Evolutionary conservation across 1,139 yeast genomes (phyloP), one percentile per base, ranked within the genome.

Genomic region (Candida tunisiensis): DNA sequence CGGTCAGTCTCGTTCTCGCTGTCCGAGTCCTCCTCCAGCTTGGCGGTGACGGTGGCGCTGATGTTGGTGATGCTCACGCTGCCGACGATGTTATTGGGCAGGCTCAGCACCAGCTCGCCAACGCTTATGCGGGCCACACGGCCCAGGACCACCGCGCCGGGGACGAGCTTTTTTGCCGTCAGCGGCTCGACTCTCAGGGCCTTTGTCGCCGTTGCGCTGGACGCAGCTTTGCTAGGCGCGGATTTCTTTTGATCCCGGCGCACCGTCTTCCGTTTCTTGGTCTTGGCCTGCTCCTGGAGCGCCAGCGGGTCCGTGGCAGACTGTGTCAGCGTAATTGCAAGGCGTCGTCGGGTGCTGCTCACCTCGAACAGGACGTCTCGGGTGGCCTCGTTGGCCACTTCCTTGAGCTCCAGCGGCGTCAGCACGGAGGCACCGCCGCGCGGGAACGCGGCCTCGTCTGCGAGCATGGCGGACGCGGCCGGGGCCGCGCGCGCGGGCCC

Each of bases 331-430:
- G n/a, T n/a, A n/a, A n/a, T n/a, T n/a, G n/a, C n/a, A n/a, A n/a
- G n/a, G n/a, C n/a, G n/a, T n/a, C n/a, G n/a, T 20, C 21, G 21
- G 26, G 16, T 23, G 26, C 16, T 30, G 28, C 30, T 30, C 14
- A 28, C 29, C 20, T 35, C 31, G 29, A 80, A 58, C 16, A 79
- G 92, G n/a, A n/a, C n/a, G 57, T 88, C 98, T 40, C 68, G 68
- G 18, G 85, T 73, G 24, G 91, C 98, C 50, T 88, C 93, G 45
- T 82, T 83, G 22, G 93, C 74, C 30, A 85, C 91, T 47, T 83
- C 92, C 49, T 83, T 83, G 40, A 82, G 72, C 54, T 88, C 99
- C 39, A 88, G 57, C 4, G 98, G 85, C 3, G 93, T 70, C 49
- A 85, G 64, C 11, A 73, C 80, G 15, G 85, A 67, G 8, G 78